phyloP scores from a whole-genome alignment of 2,329 filamentous ascomycete species.

The Alternaria hordeiaustralica region DNA sequence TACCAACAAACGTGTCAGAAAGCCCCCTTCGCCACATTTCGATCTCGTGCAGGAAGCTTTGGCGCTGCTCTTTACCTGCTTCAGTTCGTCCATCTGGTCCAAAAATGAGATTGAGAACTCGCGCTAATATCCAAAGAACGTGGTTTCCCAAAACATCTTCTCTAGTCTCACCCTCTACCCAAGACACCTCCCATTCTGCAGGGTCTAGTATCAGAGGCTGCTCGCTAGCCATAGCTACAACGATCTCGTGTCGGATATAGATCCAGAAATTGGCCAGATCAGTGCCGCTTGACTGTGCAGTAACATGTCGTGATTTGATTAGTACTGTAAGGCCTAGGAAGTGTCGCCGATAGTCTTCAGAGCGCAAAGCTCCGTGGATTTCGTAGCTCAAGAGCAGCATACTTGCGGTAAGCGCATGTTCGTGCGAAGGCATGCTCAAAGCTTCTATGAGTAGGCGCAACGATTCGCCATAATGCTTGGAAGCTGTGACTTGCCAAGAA shows the following conservation, averaged over 20 bases:
- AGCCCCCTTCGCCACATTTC: slow-evolving; percentile 36
- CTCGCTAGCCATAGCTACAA: slow-evolving; percentile 39
- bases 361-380: slow-evolving; percentile 33
- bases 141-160: slow-evolving; percentile 45
- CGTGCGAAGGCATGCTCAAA: slow-evolving; percentile 32
- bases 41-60: slow-evolving; percentile 34
- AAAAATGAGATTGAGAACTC: slow-evolving; percentile 38
- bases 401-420: slow-evolving; percentile 41
- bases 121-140: slow-evolving; percentile 43
- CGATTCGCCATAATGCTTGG: slow-evolving; percentile 39
- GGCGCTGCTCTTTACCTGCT: slow-evolving; percentile 22
- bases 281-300: slow-evolving; percentile 35
- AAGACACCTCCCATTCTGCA: slow-evolving; percentile 40
- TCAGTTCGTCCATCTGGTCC: slow-evolving; percentile 25
- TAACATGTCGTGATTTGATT: slow-evolving; percentile 38
- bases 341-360: slow-evolving; percentile 40
- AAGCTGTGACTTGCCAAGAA: slow-evolving; percentile 39
- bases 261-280: slow-evolving; percentile 47
- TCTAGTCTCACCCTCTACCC: slow-evolving; percentile 33
- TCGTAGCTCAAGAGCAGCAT: slow-evolving; percentile 46
- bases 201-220: slow-evolving; percentile 37
- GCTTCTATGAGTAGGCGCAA: slow-evolving; percentile 39
- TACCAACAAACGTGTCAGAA: slow-evolving; percentile 39
- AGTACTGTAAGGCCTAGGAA: slow-evolving; percentile 40
- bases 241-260: slow-evolving; percentile 43